Base-by-base conservation (phyloP, 2,329 filamentous ascomycete species). In the Xylaria sp. region DNA sequence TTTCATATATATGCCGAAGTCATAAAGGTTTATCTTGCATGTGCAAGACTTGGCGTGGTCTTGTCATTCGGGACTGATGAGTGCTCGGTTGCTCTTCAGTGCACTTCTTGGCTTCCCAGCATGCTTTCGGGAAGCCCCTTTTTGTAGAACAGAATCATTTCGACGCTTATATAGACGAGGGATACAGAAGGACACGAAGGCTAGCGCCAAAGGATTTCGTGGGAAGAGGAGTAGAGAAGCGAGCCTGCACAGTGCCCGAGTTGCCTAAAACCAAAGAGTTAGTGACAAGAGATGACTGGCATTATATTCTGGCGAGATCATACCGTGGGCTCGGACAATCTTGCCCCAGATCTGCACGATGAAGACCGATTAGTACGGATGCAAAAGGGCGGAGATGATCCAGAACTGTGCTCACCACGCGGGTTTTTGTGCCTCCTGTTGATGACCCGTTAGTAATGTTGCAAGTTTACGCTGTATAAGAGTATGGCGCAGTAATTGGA, bases 141-240 rank as follows among this genome's bases (percentile, higher is more conserved):
- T 8, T 28, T 2, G 17, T 31, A 9, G 23, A 28, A 6, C 4
- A 3, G 11, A 12, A 17, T 9, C 12, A 38, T 50, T 9, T 21
- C 31, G 12, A 51, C 23, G 28, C 9, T 61, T 61, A 66, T 40
- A 66, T 61, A 4, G 57, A 57, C 3, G 64, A 66, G 23, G 61
- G 61, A 21, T 64, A 66, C 25, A 66, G 61, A 11, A 66, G 51
- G 14, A 66, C 57, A 28, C 64, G 56, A 15, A 66, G 61, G 35
- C 61, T 64, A 35, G 64, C 64, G 25, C 61, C 64, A n/a, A 66
- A 61, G 2, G 64, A 66, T 47, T 66, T 66, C 2, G 64, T 59
- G 4, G 64, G 64, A 15, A 66, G 64, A 57, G 64, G 64, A n/a
- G 31, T 33, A 1, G 64, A 56, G 57, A 66, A 66, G 37, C 64